Base-by-base conservation (phyloP, 495 filamentous ascomycete genomes). In the Penicillium samsonianum region DNA sequence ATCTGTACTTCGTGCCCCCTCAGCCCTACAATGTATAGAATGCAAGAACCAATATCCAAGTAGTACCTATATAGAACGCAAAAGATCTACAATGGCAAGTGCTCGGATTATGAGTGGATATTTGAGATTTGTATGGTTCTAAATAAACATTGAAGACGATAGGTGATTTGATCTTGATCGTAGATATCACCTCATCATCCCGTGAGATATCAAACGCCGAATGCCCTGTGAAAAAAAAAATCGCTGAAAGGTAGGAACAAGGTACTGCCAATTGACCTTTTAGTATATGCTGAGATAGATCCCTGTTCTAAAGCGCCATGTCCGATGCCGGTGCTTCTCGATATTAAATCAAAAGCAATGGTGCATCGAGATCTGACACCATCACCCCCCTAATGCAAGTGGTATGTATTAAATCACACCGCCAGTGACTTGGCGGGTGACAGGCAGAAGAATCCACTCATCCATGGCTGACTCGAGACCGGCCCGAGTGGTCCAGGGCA, bases 161-260 rank as follows among this genome's bases (percentile, higher is more conserved):
- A 41, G 60, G 41, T 31, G 46, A 62, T 62, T 55, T 38, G 33
- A 26, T n/a, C n/a, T n/a, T n/a, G n/a, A n/a, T 59, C 58, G 22
- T 65, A 57, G 52, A 60, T 42, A 66, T 35, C 46, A 53, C 53
- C 35, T 40, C 45, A 28, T 63, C 44, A 56, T 62, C 51, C 47
- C 59, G 44, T 45, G 6, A 58, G 42, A 60, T 26, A 68, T 66
- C 50, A 68, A 64, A 65, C 61, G 63, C 63, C 66, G 20, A 40
- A 55, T 48, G 56, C 61, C 61, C 64, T 61, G 38, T 33, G 28
- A 1, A 41, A 28, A 20, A 50, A 38, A 26, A 49, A 52, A 62
- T 55, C 65, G 66, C 66, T 68, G 58, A 53, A 60, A 65, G 56
- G 59, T 61, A 64, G 61, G 57, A 59, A 67, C 57, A 61, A 43